Evolutionary conservation across 768 basidiomycete genomes (phyloP).

Genomic region (Aureoboletus auriporus): DNA sequence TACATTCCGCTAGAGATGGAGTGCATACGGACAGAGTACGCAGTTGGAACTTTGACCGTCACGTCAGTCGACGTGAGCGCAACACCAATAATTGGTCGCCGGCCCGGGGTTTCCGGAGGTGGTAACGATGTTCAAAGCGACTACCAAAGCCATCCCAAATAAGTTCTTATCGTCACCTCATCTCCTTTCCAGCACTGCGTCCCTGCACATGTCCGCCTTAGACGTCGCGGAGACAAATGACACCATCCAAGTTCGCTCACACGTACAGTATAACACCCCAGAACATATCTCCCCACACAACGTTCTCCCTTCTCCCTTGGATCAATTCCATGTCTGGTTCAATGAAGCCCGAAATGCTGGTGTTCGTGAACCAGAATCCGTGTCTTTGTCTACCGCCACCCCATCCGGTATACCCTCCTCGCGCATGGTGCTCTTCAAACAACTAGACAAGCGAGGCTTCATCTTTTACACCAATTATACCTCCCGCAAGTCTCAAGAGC

Average conservation of each 20-base stretch:
- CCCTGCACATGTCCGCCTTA: constrained; percentile 17
- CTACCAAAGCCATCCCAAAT: constrained; percentile 1
- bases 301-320: constrained; percentile 65
- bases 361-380: constrained; percentile 89
- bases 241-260: constrained; percentile 65
- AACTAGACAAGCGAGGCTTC: constrained; percentile 85
- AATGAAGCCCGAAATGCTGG: constrained; percentile 50
- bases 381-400: constrained; percentile 76
- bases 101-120: no score
- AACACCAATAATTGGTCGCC: neutral
- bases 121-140: neutral
- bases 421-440: constrained; percentile 88
- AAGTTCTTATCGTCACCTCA: constrained; percentile 11
- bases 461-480: constrained; percentile 97
- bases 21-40: no score
- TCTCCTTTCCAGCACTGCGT: neutral
- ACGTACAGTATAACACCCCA: constrained; percentile 71
- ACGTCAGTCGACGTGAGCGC: no score
- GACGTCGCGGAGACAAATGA: constrained; percentile 43
- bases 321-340: constrained; percentile 89
- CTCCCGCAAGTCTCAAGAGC: constrained; percentile 86
- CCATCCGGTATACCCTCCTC: constrained; percentile 75
- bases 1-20: no score
- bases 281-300: constrained; percentile 60
- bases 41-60: no score